Conservation (phyloP, 305 asterid genomes). For the Solanum hybrid region DNA sequence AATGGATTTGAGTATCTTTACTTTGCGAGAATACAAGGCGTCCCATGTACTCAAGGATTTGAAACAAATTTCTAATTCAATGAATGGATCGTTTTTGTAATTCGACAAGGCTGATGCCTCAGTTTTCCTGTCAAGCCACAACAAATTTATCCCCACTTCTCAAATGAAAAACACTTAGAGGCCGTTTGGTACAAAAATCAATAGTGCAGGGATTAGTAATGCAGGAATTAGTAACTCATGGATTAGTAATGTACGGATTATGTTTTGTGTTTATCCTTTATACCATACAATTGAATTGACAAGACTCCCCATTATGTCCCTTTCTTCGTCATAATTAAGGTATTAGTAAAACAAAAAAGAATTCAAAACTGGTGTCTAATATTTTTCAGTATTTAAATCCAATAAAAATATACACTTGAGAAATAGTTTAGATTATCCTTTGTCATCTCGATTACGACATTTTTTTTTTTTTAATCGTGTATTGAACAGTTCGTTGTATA, state of each 20-base stretch:
- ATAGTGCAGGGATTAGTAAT: no score
- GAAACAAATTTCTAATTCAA: neutral
- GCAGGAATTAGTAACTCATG: rapidly evolving
- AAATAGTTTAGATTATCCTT: neutral
- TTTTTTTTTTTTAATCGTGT: neutral
- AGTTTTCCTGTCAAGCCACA: neutral
- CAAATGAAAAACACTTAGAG: neutral
- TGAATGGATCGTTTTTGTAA: neutral
- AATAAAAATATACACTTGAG: neutral
- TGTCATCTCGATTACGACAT: neutral
- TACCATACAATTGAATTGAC: neutral
- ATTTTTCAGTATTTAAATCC: neutral
- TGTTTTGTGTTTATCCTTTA: neutral
- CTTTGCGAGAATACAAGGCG: no score
- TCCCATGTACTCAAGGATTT: neutral
- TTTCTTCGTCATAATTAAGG: neutral
- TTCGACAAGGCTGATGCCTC: neutral
- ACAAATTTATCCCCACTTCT: neutral
- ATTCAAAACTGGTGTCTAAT: neutral
- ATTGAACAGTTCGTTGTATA: neutral
- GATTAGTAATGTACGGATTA: neutral
- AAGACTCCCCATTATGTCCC: neutral
- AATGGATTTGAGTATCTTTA: no score
- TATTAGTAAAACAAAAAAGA: neutral
- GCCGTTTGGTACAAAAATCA: no score